Evolutionary conservation across 306 rosid species (phyloP).

Genomic region (Lathyrus tuberosus): DNA sequence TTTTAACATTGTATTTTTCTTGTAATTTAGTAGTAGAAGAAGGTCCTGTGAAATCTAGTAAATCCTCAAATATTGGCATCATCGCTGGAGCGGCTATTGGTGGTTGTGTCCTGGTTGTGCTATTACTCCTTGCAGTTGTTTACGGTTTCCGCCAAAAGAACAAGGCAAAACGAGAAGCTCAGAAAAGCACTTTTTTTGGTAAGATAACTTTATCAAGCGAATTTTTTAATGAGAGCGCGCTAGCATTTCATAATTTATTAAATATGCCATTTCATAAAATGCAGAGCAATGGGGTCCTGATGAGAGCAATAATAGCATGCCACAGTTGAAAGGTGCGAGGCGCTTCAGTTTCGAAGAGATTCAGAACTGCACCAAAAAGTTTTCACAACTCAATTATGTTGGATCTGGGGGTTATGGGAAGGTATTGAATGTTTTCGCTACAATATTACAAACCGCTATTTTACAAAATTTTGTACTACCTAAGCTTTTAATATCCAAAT

Average conservation of each 20-base stretch:
- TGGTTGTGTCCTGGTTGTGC: conserved; percentile 54
- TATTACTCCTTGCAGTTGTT: conserved; percentile 49
- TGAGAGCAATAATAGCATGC: conserved; percentile 46
- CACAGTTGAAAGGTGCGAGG: conserved; percentile 66
- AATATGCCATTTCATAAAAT: conserved; percentile 39
- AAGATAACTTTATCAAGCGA: conserved; percentile 4
- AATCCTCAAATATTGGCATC: conserved; percentile 45
- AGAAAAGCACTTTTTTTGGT: conserved; percentile 52
- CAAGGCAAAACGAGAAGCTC: conserved; percentile 47
- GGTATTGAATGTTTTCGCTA: conserved; percentile 40
- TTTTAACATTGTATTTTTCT: conserved; percentile 15
- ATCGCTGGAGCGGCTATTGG: conserved; percentile 71
- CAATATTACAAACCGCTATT: not conserved
- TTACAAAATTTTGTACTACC: not conserved
- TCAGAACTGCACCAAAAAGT: conserved; percentile 56
- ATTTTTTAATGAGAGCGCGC: not conserved
- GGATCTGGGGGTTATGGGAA: conserved; percentile 84
- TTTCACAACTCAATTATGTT: conserved; percentile 30
- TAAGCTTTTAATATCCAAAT: conserved; percentile 18
- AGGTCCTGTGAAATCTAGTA: conserved; percentile 26
- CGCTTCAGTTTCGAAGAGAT: conserved; percentile 76
- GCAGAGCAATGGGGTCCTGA: conserved; percentile 55
- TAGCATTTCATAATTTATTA: conserved; percentile 1
- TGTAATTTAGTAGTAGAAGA: conserved; percentile 12
- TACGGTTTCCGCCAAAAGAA: conserved; percentile 62